A percentile compares a stretch with the other conserved stretches of the same genome.
phyloP scores from a whole-genome alignment of 2,329 filamentous ascomycete species.

The Alternaria gaisen region DNA sequence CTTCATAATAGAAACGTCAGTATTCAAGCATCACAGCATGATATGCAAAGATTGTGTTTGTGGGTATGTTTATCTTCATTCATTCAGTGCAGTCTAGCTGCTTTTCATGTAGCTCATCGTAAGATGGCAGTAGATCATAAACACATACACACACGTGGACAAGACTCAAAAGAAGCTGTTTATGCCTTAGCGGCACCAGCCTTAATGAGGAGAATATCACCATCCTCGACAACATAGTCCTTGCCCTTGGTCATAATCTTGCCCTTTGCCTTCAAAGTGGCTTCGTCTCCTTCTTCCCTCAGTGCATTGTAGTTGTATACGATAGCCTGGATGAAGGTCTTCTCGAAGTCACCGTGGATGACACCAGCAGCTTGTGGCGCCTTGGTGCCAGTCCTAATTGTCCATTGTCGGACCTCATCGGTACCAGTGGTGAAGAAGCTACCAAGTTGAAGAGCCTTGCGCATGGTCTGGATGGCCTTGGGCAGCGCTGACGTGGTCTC shows the following conservation, averaged over 20 bases:
- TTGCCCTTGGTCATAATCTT: conserved; percentile 99
- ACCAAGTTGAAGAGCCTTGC: conserved; percentile 85
- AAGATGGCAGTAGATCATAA: conserved; percentile 19
- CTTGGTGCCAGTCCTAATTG: conserved; percentile 93
- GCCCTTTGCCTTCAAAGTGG: conserved; percentile 87
- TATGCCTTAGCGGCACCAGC: conserved; percentile 80
- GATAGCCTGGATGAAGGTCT: conserved; percentile 97
- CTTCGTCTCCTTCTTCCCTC: conserved; percentile 88
- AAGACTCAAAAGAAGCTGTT: conserved; percentile 12
- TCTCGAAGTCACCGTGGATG: conserved; percentile 98
- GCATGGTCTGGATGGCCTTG: conserved; percentile 93
- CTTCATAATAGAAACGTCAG: not conserved
- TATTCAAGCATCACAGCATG: not conserved
- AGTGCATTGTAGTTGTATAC: conserved; percentile 88
- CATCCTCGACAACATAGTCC: conserved; percentile 90
- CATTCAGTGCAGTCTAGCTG: conserved; percentile 28
- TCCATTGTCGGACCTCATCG: conserved; percentile 99
- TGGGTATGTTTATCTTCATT: conserved; percentile 26
- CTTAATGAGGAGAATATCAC: conserved; percentile 87
- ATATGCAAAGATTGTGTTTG: not conserved
- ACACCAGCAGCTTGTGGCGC: conserved; percentile 98
- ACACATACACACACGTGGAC: conserved; percentile 12
- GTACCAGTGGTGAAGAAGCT: conserved; percentile 97
- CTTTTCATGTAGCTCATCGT: conserved; percentile 29
- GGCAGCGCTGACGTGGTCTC: conserved; percentile 88